phyloP scores from a whole-genome alignment of 768 basidiomycete species.

The Suillus occidentalis region DNA sequence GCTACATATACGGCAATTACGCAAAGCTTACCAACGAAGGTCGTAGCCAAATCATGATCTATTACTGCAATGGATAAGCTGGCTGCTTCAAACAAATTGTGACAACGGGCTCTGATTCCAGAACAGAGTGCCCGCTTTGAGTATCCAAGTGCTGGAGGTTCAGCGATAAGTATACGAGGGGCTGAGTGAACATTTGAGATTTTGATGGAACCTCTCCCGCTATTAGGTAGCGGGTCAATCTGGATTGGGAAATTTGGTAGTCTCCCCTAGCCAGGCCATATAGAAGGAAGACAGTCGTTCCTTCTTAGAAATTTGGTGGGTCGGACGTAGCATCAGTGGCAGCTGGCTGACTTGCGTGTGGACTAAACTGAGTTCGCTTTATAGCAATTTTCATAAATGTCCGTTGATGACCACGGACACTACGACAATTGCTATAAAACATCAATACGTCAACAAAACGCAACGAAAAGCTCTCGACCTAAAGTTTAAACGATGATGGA shows the following conservation, averaged over 20 bases:
- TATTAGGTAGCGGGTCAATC: no score
- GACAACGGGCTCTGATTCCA: not conserved
- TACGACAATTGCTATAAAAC: not conserved
- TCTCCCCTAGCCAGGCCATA: no score
- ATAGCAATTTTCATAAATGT: not conserved
- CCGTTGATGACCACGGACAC: not conserved
- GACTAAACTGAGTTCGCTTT: not conserved
- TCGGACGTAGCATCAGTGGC: no score
- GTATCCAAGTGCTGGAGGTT: not conserved
- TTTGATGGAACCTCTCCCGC: not conserved
- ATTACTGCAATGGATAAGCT: no score
- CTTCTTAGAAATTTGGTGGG: no score
- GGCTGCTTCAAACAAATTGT: not conserved
- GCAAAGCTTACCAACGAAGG: no score
- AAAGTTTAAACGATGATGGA: no score
- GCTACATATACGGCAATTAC: no score
- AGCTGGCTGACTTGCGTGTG: not conserved
- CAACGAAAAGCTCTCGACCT: no score
- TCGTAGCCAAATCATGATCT: no score
- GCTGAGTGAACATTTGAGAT: not conserved
- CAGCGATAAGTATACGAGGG: not conserved
- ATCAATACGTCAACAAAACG: not conserved
- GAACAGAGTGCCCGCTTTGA: not conserved
- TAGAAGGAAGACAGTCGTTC: no score
- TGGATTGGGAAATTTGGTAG: no score